phyloP scores from a whole-genome alignment of 2,329 filamentous ascomycete species.

The Chalaropsis ovoidea region DNA sequence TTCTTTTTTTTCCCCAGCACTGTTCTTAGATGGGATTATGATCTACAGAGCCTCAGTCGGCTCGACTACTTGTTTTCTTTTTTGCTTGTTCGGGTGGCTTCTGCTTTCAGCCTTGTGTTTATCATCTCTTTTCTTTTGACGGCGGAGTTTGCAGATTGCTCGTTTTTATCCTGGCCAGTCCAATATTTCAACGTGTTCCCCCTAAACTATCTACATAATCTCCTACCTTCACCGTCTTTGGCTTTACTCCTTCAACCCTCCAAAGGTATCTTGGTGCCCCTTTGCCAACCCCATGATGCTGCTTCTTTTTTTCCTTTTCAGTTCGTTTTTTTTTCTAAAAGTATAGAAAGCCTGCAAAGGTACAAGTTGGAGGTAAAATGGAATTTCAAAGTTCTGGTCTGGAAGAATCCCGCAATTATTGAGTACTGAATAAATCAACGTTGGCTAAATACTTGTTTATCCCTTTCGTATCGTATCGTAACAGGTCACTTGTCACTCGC shows the following conservation, averaged over 20 bases:
- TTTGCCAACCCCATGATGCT: too few species aligned
- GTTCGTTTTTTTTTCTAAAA: too few species aligned
- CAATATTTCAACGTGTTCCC: background rate
- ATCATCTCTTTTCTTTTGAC: background rate
- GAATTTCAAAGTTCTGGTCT: too few species aligned
- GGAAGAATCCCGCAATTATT: too few species aligned
- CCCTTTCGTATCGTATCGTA: too few species aligned
- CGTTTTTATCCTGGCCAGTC: background rate
- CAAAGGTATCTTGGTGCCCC: background rate
- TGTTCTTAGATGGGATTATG: background rate
- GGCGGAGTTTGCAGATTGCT: background rate
- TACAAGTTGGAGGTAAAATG: too few species aligned
- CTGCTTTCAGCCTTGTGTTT: background rate
- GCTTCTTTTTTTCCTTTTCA: too few species aligned
- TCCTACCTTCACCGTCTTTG: background rate
- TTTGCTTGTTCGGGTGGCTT: conserved; percentile 2
- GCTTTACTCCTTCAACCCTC: too few species aligned
- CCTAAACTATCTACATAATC: background rate
- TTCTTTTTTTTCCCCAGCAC: background rate
- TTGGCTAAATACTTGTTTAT: too few species aligned
- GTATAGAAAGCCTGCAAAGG: too few species aligned
- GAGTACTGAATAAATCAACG: too few species aligned
- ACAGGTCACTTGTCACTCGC: too few species aligned
- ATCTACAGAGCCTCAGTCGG: conserved; percentile 1
- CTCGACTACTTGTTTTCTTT: conserved; percentile 10